Conservation (phyloP, 148 eudicot species). For the Polygonum maritimum region DNA sequence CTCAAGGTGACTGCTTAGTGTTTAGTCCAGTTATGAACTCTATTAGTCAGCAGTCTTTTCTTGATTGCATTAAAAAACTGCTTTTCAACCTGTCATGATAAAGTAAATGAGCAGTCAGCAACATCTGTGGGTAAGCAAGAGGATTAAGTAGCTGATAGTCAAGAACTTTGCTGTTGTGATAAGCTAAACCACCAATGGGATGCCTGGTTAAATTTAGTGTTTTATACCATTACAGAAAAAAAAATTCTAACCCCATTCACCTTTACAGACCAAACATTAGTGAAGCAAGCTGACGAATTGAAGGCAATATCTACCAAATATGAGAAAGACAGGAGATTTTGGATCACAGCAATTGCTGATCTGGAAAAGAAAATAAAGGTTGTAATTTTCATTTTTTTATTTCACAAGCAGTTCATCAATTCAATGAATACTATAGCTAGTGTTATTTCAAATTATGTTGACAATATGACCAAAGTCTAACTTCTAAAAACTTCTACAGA, state of each 20-base stretch:
- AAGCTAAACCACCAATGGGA: background rate
- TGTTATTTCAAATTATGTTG: background rate
- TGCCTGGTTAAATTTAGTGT: background rate
- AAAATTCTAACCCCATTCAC: background rate
- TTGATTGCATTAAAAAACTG: background rate
- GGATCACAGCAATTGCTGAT: conserved; percentile 48
- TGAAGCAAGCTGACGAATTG: conserved; percentile 57
- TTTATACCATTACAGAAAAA: background rate
- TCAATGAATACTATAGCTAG: background rate
- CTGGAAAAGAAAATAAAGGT: conserved; percentile 70
- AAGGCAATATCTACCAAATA: conserved; percentile 52
- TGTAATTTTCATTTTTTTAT: background rate
- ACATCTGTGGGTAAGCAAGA: background rate
- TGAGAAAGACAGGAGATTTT: conserved; percentile 60
- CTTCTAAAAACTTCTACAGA: conserved; percentile 26
- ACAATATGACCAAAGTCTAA: background rate
- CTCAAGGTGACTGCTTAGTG: conserved; percentile 60
- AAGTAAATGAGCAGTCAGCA: background rate
- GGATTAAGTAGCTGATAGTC: background rate
- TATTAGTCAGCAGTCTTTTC: background rate
- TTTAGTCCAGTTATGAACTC: background rate
- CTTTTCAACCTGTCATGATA: background rate
- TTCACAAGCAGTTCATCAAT: background rate
- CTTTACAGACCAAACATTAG: conserved; percentile 58
- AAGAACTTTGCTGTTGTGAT: background rate